Conservation (phyloP, 345 rosid genomes). For the Gossypium anomalum region DNA sequence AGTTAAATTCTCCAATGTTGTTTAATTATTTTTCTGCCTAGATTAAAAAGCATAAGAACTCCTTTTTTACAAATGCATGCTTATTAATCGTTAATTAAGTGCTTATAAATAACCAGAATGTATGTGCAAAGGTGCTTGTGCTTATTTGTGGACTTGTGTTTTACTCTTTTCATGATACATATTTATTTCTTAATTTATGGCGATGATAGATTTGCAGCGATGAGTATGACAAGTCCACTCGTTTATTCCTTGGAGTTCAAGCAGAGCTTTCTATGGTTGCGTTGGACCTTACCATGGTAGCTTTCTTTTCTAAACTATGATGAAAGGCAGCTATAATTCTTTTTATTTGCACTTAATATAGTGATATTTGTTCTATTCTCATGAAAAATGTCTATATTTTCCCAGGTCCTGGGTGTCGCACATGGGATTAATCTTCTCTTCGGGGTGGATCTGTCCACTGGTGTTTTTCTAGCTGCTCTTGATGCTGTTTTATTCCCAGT, state of each 20-base stretch:
- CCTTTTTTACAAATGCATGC: too few relatives aligned
- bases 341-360: background rate
- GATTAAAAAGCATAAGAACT: too few relatives aligned
- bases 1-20: too few relatives aligned
- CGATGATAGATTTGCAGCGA: conserved; percentile 67
- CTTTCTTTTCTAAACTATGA: conserved; percentile 14
- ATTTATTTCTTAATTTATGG: background rate
- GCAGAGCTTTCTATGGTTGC: conserved; percentile 65
- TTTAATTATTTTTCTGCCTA: too few relatives aligned
- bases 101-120: background rate
- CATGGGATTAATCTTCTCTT: conserved; percentile 85
- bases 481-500: conserved; percentile 83
- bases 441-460: conserved; percentile 75
- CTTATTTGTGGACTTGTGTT: conserved; percentile 6
- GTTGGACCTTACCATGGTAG: conserved; percentile 83
- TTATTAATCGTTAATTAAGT: background rate
- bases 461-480: conserved; percentile 75
- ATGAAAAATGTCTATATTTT: conserved; percentile 23
- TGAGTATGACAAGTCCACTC: conserved; percentile 77
- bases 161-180: background rate
- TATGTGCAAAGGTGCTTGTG: background rate
- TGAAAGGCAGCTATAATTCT: background rate
- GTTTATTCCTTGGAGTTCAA: conserved; percentile 83
- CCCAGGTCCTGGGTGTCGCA: conserved; percentile 85
- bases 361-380: background rate